Evolutionary conservation across 306 rosid genomes (phyloP).

Genomic region (Alnus rubra): DNA sequence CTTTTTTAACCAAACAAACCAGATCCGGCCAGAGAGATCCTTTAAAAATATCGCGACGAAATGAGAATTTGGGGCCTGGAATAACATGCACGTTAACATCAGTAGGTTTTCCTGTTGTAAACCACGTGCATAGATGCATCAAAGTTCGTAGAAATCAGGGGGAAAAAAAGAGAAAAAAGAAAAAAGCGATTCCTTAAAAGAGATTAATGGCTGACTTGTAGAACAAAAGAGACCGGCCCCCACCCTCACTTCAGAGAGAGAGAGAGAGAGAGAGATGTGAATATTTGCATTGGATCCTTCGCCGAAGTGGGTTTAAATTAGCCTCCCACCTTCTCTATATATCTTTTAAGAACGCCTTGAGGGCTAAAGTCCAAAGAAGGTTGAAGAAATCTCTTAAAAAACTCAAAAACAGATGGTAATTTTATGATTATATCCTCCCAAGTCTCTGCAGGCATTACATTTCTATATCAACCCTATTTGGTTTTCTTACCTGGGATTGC

Average conservation of each 20-base stretch:
- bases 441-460: neutral
- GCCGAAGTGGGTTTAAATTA: slow-evolving; percentile 41
- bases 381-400: slow-evolving; percentile 26
- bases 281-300: slow-evolving; percentile 79
- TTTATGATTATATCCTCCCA: slow-evolving; percentile 15
- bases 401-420: slow-evolving; percentile 13
- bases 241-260: slow-evolving; percentile 8
- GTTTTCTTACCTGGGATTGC: slow-evolving; percentile 10
- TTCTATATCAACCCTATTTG: slow-evolving; percentile 17
- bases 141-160: slow-evolving; percentile 35
- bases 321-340: slow-evolving; percentile 1
- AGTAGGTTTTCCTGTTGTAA: slow-evolving; percentile 31
- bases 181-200: slow-evolving; percentile 25
- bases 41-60: slow-evolving; percentile 24
- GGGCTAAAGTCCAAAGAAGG: slow-evolving; percentile 45
- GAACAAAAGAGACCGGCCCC: neutral
- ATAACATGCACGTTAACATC: slow-evolving; percentile 44
- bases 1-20: neutral
- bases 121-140: slow-evolving; percentile 55
- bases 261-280: slow-evolving; percentile 21
- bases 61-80: slow-evolving; percentile 10
- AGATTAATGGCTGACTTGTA: slow-evolving; percentile 37
- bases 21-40: neutral
- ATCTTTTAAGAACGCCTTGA: slow-evolving; percentile 31
- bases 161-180: neutral